Evolutionary conservation across 2,329 filamentous ascomycete species (phyloP).

Genomic region (Botrytis hyacinthi): DNA sequence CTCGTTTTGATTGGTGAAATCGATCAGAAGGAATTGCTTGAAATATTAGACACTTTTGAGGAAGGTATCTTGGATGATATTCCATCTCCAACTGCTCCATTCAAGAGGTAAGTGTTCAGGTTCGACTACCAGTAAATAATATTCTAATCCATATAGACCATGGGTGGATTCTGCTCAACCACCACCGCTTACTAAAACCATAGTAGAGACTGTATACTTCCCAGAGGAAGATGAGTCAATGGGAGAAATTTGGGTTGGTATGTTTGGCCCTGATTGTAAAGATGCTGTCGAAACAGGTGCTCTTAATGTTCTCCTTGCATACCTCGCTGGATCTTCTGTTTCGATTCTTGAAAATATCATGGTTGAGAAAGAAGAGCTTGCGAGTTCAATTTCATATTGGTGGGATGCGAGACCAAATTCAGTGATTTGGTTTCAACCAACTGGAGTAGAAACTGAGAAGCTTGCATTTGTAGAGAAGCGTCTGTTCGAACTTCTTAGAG

Average conservation of each 20-base stretch:
- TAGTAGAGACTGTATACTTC: conserved; percentile 79
- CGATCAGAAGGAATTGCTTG: conserved; percentile 74
- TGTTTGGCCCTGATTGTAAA: conserved; percentile 80
- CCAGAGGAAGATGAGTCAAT: conserved; percentile 95
- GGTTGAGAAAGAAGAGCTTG: conserved; percentile 89
- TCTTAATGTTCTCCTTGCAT: conserved; percentile 75
- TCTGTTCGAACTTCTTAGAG: conserved; percentile 77
- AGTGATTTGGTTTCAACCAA: conserved; percentile 82
- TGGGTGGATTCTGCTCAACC: conserved; percentile 88
- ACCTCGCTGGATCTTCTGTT: conserved; percentile 89
- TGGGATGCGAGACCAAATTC: conserved; percentile 77
- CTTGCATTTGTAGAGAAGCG: conserved; percentile 80
- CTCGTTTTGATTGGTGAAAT: conserved; percentile 90
- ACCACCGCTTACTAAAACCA: conserved; percentile 67
- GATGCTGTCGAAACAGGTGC: conserved; percentile 68
- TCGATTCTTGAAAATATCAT: conserved; percentile 87
- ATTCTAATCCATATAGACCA: conserved; percentile 48
- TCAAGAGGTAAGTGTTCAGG: conserved; percentile 52
- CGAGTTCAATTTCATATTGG: conserved; percentile 78
- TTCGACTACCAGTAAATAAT: neutral
- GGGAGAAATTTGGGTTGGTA: conserved; percentile 82
- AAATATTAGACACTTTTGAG: conserved; percentile 85
- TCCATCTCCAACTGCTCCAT: conserved; percentile 69
- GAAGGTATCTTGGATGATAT: conserved; percentile 80
- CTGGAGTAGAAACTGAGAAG: conserved; percentile 82